These are phyloP conservation scores for Eucalyptus regnans DNA, from an alignment of 345 rosid genomes.

Conservation along the genomic window DNA sequence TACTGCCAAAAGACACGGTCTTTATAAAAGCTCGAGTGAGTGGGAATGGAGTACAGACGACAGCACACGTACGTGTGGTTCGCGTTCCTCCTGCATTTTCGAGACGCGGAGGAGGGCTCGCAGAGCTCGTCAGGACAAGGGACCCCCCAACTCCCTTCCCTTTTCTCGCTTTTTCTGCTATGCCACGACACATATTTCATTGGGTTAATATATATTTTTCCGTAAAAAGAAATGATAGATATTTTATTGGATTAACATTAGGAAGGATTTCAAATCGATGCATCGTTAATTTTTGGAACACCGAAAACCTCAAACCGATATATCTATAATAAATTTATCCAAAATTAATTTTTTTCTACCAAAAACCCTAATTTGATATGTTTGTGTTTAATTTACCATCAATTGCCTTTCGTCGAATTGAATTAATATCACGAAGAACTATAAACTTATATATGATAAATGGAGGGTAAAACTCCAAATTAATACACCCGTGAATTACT, in stretches of 20 bases:
- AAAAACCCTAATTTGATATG: neutral
- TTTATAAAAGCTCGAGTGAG: neutral
- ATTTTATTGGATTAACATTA: too few relatives aligned
- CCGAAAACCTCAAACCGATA: neutral
- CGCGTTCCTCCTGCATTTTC: neutral
- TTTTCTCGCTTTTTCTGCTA: too few relatives aligned
- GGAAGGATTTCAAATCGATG: accelerated
- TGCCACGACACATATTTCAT: too few relatives aligned
- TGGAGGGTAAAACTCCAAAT: neutral
- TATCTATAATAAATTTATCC: too few relatives aligned
- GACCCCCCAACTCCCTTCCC: neutral
- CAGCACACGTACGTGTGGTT: neutral
- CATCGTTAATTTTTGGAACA: accelerated
- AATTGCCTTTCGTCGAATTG: accelerated
- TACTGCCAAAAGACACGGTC: neutral
- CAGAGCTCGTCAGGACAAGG: neutral
- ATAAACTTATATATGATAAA: too few relatives aligned
- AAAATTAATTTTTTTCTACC: too few relatives aligned
- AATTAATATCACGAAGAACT: accelerated
- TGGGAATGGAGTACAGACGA: neutral
- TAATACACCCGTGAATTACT: accelerated
- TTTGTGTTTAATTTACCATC: too few relatives aligned
- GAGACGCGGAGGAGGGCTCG: neutral
- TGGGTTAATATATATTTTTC: too few relatives aligned
- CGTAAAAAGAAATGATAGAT: too few relatives aligned